These are phyloP conservation scores for Colletotrichum liaoningense DNA, from an alignment of 2,329 filamentous ascomycete species.

Conservation along the genomic window DNA sequence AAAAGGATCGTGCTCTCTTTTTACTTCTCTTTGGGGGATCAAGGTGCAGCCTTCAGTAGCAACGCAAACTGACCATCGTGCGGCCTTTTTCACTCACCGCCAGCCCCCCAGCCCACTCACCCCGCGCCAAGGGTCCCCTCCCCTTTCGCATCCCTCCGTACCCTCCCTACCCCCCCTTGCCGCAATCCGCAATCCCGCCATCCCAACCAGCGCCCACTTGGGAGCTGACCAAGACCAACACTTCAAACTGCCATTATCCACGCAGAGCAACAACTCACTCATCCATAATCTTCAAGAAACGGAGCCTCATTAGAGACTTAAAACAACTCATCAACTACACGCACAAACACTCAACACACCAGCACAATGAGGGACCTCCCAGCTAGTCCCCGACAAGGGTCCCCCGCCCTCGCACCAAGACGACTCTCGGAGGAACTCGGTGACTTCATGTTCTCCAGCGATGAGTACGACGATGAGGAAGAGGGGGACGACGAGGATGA, in stretches of 20 bases:
- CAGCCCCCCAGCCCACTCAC: constrained; percentile 11
- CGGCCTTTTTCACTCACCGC: constrained; percentile 26
- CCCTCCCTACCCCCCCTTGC: background rate
- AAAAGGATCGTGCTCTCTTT: background rate
- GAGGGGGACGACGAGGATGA: constrained; percentile 6
- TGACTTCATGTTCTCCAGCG: constrained; percentile 26
- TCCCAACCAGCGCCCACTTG: constrained; percentile 7
- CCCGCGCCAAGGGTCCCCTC: constrained; percentile 17
- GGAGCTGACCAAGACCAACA: constrained; percentile 1
- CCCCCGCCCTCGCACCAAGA: constrained; percentile 15
- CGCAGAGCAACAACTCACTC: background rate
- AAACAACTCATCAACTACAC: background rate
- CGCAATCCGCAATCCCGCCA: constrained; percentile 4
- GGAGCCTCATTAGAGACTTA: background rate
- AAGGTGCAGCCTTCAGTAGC: background rate
- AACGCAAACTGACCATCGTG: background rate
- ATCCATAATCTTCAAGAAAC: background rate
- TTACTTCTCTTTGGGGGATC: background rate
- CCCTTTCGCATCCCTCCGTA: background rate
- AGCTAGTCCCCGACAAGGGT: constrained; percentile 18
- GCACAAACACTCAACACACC: background rate
- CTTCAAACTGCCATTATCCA: background rate
- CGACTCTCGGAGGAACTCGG: constrained; percentile 30
- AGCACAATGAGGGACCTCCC: constrained; percentile 27
- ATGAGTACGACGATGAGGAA: constrained; percentile 10